Evolutionary conservation across 148 eudicot species (phyloP).

Genomic region (Cornus florida): DNA sequence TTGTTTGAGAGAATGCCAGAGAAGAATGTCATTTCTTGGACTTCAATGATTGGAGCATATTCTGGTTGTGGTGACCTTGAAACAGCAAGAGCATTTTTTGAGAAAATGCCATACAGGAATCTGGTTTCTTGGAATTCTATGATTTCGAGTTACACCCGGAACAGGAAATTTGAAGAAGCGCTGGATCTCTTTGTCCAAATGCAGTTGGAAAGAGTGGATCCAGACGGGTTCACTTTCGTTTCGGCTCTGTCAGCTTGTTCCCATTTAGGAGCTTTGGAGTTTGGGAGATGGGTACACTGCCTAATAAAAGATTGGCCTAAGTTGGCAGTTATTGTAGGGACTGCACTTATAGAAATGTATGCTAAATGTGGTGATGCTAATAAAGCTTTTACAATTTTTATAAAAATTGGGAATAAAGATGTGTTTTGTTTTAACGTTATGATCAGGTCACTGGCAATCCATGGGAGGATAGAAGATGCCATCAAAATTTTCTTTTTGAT

Average conservation of each 20-base stretch:
- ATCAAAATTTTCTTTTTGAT: slow-evolving; percentile 31
- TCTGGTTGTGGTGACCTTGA: slow-evolving; percentile 24
- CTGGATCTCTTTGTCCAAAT: slow-evolving; percentile 27
- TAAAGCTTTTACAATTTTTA: slow-evolving; percentile 27
- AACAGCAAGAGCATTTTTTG: slow-evolving; percentile 24
- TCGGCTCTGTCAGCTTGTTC: slow-evolving; percentile 39
- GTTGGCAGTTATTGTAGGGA: slow-evolving; percentile 25
- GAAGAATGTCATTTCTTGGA: slow-evolving; percentile 40
- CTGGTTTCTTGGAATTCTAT: slow-evolving; percentile 42
- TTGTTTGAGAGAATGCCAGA: slow-evolving; percentile 32
- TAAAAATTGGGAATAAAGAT: slow-evolving; percentile 34
- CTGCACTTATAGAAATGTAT: slow-evolving; percentile 41
- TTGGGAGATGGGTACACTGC: slow-evolving; percentile 30
- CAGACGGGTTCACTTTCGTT: slow-evolving; percentile 33
- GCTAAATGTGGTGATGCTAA: slow-evolving; percentile 44
- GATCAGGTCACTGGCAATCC: slow-evolving; percentile 41
- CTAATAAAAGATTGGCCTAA: slow-evolving; percentile 26
- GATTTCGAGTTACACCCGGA: slow-evolving; percentile 30
- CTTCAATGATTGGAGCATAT: slow-evolving; percentile 28
- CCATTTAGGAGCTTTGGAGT: slow-evolving; percentile 26
- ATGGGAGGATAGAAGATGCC: slow-evolving; percentile 35
- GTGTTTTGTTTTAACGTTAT: slow-evolving; percentile 41
- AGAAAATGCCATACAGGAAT: slow-evolving; percentile 35
- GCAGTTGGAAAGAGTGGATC: slow-evolving; percentile 23
- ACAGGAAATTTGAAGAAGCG: slow-evolving; percentile 22